Evolutionary conservation across 2,329 filamentous ascomycete species (phyloP).

Genomic region (Aspergillus pseudotamarii): DNA sequence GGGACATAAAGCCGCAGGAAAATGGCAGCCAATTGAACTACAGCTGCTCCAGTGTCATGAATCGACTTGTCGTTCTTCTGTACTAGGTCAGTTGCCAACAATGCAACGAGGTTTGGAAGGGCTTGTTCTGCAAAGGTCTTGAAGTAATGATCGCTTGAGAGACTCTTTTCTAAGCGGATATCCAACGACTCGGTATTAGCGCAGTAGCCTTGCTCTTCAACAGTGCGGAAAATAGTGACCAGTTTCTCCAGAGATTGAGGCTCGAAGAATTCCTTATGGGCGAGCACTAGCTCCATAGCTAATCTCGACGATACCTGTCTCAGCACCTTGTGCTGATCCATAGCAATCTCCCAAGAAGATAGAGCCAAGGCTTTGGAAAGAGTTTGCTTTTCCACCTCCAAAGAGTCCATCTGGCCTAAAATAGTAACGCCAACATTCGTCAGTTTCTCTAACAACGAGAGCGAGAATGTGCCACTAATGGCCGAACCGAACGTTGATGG

Average conservation of each 20-base stretch:
- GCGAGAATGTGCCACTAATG: slow-evolving; percentile 53
- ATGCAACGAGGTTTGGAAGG: slow-evolving; percentile 31
- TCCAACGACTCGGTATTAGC: slow-evolving; percentile 16
- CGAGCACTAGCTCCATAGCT: slow-evolving; percentile 35
- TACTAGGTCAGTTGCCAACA: slow-evolving; percentile 21
- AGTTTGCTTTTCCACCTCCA: slow-evolving; percentile 67
- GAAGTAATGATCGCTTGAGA: slow-evolving; percentile 41
- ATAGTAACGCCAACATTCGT: slow-evolving; percentile 56
- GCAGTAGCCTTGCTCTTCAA: slow-evolving; percentile 26
- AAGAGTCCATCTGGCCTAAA: slow-evolving; percentile 62
- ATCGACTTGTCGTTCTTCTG: slow-evolving; percentile 22
- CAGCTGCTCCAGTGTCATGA: slow-evolving; percentile 61
- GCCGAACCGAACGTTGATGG: slow-evolving; percentile 42
- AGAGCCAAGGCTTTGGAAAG: slow-evolving; percentile 59
- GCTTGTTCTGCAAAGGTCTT: slow-evolving; percentile 31
- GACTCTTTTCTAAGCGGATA: slow-evolving; percentile 22
- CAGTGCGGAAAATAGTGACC: slow-evolving; percentile 24
- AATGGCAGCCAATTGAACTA: slow-evolving; percentile 74
- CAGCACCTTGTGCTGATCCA: slow-evolving; percentile 55
- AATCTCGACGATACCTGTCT: slow-evolving; percentile 50
- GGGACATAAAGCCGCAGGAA: slow-evolving; percentile 81
- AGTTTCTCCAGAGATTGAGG: slow-evolving; percentile 29
- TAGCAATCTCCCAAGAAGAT: slow-evolving; percentile 53
- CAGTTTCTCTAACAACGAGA: slow-evolving; percentile 60
- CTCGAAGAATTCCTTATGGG: slow-evolving; percentile 40